Conservation (phyloP, 192 early-diverging fungal genomes). For the Umbelopsis ramanniana region DNA sequence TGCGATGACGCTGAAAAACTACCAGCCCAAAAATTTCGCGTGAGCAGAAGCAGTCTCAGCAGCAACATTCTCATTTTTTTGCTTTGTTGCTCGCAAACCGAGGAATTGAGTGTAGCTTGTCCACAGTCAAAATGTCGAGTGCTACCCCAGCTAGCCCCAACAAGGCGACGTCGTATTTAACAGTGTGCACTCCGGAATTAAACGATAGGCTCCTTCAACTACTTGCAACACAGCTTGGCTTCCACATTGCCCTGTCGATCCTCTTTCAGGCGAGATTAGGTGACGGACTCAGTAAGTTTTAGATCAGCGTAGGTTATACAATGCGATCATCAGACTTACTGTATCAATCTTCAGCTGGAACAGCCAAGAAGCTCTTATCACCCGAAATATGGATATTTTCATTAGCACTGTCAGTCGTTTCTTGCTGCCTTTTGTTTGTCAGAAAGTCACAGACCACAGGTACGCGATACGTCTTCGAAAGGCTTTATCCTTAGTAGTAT, state of each 20-base stretch:
- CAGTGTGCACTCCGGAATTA: constrained; percentile 5
- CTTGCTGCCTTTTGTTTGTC: constrained; percentile 11
- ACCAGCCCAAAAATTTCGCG: neutral
- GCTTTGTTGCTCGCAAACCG: neutral
- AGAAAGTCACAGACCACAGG: constrained; percentile 15
- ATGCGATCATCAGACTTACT: neutral
- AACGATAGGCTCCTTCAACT: neutral
- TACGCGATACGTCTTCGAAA: neutral
- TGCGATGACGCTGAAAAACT: no score
- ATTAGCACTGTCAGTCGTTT: neutral
- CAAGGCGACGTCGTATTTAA: constrained; percentile 6
- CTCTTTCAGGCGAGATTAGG: constrained; percentile 10
- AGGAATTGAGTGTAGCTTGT: neutral
- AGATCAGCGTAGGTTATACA: neutral
- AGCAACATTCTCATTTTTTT: neutral
- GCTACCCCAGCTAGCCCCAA: neutral
- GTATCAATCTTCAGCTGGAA: neutral
- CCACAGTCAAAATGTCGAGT: neutral
- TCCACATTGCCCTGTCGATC: constrained; percentile 9
- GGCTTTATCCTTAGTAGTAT: neutral
- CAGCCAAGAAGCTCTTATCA: constrained; percentile 12
- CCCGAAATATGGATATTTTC: constrained; percentile 17
- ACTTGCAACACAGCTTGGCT: constrained; percentile 15
- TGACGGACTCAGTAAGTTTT: constrained; percentile 4
- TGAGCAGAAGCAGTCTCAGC: neutral